Evolutionary conservation across 75 land plant species (phyloP).

Genomic region (Pinus tabuliformis): DNA sequence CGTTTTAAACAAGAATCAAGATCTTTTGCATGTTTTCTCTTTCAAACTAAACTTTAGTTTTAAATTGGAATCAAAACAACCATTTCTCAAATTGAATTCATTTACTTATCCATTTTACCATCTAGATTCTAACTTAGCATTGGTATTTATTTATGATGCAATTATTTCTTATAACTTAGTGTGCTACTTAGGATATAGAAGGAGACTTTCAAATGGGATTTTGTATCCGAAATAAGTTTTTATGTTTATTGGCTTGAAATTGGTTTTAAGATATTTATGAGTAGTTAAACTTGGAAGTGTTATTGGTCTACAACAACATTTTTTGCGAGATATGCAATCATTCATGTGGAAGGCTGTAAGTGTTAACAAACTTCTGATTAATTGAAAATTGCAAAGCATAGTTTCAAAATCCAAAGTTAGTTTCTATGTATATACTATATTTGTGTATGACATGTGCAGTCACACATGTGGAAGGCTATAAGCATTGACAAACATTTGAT

Average conservation of each 20-base stretch:
- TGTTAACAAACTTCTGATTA: not conserved
- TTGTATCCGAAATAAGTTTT: not conserved
- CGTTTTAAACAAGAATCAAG: not conserved
- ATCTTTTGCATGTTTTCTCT: not conserved
- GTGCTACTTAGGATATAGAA: not conserved
- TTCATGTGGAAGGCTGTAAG: slow-evolving; percentile 54
- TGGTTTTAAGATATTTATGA: slow-evolving; percentile 43
- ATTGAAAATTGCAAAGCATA: not conserved
- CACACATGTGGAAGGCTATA: slow-evolving; percentile 14
- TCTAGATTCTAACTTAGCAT: not conserved
- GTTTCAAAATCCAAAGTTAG: not conserved
- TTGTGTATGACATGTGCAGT: slow-evolving; percentile 7
- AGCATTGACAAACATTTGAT: not conserved
- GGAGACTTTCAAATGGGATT: not conserved
- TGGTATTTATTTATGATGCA: not conserved
- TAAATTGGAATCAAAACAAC: not conserved
- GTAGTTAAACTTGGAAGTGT: slow-evolving; percentile 48
- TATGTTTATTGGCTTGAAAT: too few relatives aligned
- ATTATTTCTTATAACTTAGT: not conserved
- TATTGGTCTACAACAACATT: slow-evolving; percentile 51
- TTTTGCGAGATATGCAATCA: slow-evolving; percentile 37
- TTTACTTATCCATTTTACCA: not conserved
- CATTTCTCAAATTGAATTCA: not conserved
- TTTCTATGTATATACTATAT: slow-evolving; percentile 14
- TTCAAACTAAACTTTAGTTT: not conserved